A percentile compares a stretch with the other conserved stretches of the same genome.
Conservation (phyloP, 2,329 filamentous ascomycete genomes). For the Claviceps capensis region DNA sequence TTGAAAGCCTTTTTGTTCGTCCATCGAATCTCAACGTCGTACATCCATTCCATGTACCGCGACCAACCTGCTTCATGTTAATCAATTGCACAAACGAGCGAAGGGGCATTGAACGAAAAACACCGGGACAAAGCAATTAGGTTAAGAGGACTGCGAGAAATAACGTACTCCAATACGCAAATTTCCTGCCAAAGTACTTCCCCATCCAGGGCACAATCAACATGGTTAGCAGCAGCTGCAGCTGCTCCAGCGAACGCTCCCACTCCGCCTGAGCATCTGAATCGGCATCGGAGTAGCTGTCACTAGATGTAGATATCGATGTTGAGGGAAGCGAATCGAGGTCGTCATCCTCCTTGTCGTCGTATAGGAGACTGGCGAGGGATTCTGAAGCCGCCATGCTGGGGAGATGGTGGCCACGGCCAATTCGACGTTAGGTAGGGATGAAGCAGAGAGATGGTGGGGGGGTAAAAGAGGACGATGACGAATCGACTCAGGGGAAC, state of each 20-base stretch:
- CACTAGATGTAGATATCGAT: conserved; percentile 31
- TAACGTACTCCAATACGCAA: conserved; percentile 78
- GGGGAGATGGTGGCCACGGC: neutral
- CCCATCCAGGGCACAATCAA: conserved; percentile 85
- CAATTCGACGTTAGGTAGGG: neutral
- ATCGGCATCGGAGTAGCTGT: conserved; percentile 43
- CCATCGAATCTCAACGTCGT: conserved; percentile 58
- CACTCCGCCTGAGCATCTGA: conserved; percentile 90
- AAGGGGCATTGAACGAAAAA: neutral
- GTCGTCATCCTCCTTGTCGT: conserved; percentile 41
- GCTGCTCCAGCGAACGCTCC: conserved; percentile 84
- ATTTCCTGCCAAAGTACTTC: conserved; percentile 89
- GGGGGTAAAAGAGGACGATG: neutral
- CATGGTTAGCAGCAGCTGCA: conserved; percentile 89
- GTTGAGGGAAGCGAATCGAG: conserved; percentile 49
- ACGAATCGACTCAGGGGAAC: neutral
- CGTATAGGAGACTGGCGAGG: conserved; percentile 35
- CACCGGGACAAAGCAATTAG: no score
- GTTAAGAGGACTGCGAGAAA: neutral
- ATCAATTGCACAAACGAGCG: neutral
- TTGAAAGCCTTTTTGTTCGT: conserved; percentile 51
- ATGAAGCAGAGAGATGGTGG: neutral
- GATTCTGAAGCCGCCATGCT: conserved; percentile 29
- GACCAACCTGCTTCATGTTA: conserved; percentile 56
- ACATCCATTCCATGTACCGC: conserved; percentile 89